Percentiles rank a stretch among this genome's conserved stretches.
Conservation (phyloP, 371 early-diverging fungal genomes). For the Encephalitozoon hellem region DNA sequence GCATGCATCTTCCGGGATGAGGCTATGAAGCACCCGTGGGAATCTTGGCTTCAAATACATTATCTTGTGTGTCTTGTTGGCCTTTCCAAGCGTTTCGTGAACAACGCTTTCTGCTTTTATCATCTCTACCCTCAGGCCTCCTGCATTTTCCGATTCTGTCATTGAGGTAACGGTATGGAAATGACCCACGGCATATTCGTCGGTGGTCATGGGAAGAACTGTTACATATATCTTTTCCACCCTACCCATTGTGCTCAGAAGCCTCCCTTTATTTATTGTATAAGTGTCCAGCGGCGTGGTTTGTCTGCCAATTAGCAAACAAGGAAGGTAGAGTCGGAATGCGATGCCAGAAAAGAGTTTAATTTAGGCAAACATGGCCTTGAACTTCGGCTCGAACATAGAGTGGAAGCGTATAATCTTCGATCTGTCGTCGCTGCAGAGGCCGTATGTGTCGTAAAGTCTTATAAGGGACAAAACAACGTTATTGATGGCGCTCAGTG, state of each 20-base stretch:
- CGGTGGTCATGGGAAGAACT: slow-evolving; percentile 55
- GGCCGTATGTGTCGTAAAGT: slow-evolving; percentile 42
- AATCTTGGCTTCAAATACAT: slow-evolving; percentile 54
- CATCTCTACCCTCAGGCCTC: slow-evolving; percentile 38
- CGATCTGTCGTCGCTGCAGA: background rate
- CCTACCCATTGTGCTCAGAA: slow-evolving; percentile 15
- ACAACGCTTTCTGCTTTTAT: slow-evolving; percentile 39
- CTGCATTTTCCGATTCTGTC: slow-evolving; percentile 45
- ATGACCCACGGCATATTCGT: slow-evolving; percentile 60
- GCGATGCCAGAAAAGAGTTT: background rate
- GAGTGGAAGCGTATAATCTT: slow-evolving; percentile 28
- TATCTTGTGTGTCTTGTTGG: slow-evolving; percentile 53
- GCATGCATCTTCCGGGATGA: slow-evolving; percentile 56
- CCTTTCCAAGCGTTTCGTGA: slow-evolving; percentile 29
- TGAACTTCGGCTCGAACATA: slow-evolving; percentile 51
- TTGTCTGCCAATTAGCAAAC: background rate
- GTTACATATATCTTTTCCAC: slow-evolving; percentile 35
- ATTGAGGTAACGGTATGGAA: slow-evolving; percentile 54
- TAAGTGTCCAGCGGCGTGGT: background rate
- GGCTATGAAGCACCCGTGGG: slow-evolving; percentile 47
- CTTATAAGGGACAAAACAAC: slow-evolving; percentile 30
- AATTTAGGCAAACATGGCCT: slow-evolving; percentile 54
- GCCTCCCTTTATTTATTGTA: background rate
- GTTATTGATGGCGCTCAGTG: slow-evolving; percentile 38
- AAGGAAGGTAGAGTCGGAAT: background rate